Base-by-base conservation (phyloP, 75 land plant genomes). In the Chamaecyparis obtusa region DNA sequence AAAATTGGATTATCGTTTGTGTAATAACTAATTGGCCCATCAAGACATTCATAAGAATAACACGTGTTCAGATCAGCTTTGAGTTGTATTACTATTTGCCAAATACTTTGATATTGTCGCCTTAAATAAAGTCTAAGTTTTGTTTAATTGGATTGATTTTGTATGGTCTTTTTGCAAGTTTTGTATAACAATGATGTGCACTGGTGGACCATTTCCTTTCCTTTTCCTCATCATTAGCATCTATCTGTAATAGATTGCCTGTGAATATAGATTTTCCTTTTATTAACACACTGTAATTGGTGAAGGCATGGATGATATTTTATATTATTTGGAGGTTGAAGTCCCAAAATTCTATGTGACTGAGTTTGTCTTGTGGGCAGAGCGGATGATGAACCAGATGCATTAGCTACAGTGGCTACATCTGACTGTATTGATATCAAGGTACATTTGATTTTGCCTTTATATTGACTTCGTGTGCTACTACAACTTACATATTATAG, bases 361-460 rank as follows among this genome's bases (percentile, higher is more conserved):
- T 43, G n/a, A 43, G 30, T 81, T 81, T 27, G 21, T 27, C n/a
- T 81, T 81, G 83, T 44, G n/a, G 83, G 83, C 83, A 81, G 83
- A 24, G 43, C 19, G 80, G 83, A 81, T 21, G 76, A 72, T 30
- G 83, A 81, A 39, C 44, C 83, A 24, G 83, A 81, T 81, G 83
- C 83, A 39, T 81, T 44, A 44, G 83, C 44, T 43, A 30, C n/a
- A 81, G 83, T 44, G 21, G 49, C 48, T 81, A 48, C 83, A 44
- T 24, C 80, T 39, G 44, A 10, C 32, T 27, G 14, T 81, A 43
- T 81, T 3, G 30, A 81, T 21, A 44, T 27, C 14, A 81, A 81
- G 83, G 83, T 81, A 43, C 5, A 44, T 27, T 77, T n/a, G 27
- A 27, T 44, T 16, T 44, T 44, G 9, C 51, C 13, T 2, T 8